phyloP scores from a whole-genome alignment of 2,329 filamentous ascomycete species.

The Periconia sp. region DNA sequence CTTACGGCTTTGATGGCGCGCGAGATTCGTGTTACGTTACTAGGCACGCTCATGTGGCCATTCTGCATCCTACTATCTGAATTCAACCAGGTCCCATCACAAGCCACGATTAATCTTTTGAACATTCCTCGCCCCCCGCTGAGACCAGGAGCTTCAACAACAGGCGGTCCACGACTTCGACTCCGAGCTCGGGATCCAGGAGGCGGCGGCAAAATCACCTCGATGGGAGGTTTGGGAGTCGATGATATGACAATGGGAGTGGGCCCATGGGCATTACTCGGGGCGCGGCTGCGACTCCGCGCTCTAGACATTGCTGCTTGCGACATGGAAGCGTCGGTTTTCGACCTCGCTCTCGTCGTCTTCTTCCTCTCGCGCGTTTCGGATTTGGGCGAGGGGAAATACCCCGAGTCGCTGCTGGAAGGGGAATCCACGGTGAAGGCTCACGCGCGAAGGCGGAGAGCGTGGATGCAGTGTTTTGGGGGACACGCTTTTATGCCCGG shows the following conservation, averaged over 20 bases:
- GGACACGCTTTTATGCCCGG: background rate
- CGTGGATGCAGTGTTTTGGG: background rate
- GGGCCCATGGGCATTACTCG: constrained; percentile 23
- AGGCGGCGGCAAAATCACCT: constrained; percentile 25
- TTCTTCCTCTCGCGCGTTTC: constrained; percentile 16
- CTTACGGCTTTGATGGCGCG: constrained; percentile 53
- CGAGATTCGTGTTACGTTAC: constrained; percentile 53
- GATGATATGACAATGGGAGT: constrained; percentile 27
- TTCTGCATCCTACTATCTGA: constrained; percentile 51
- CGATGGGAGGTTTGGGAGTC: constrained; percentile 29
- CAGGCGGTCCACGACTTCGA: constrained; percentile 23
- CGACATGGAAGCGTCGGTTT: constrained; percentile 18
- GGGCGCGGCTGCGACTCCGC: constrained; percentile 32
- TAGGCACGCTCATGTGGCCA: constrained; percentile 47
- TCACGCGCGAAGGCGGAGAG: background rate
- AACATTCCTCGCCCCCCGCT: constrained; percentile 42
- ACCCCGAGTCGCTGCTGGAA: constrained; percentile 22
- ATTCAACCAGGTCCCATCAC: constrained; percentile 53
- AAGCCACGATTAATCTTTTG: constrained; percentile 45
- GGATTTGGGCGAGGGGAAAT: constrained; percentile 14
- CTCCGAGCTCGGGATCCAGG: constrained; percentile 11
- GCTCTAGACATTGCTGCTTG: constrained; percentile 30
- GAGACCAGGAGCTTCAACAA: constrained; percentile 33
- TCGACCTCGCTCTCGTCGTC: constrained; percentile 8
- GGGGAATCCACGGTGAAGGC: constrained; percentile 11